Conservation (phyloP, 148 eudicot species). For the Fagopyrum homotropicum region DNA sequence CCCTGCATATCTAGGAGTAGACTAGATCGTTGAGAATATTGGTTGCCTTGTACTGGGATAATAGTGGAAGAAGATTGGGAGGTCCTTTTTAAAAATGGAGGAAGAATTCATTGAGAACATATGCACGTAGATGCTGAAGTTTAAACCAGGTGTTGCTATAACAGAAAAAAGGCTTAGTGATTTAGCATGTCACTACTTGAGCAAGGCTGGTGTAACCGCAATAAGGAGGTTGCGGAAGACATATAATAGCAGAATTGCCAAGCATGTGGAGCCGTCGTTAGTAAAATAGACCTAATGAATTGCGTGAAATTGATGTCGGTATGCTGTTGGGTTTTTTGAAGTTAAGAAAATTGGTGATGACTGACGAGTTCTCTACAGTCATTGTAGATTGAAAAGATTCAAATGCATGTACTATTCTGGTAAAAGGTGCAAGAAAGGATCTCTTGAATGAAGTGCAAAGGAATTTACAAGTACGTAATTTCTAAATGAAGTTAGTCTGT, state of each 20-base stretch:
- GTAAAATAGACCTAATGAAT: conserved; percentile 87
- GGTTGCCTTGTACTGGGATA: conserved; percentile 37
- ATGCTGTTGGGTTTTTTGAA: conserved; percentile 88
- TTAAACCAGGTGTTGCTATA: conserved; percentile 80
- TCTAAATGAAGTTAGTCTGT: not conserved
- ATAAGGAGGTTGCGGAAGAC: conserved; percentile 89
- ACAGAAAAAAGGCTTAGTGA: conserved; percentile 94
- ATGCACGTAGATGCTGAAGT: conserved; percentile 69
- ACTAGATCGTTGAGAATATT: too few relatives aligned
- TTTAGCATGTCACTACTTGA: conserved; percentile 81
- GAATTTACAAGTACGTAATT: conserved; percentile 64
- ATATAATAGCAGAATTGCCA: conserved; percentile 80
- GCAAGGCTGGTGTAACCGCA: conserved; percentile 97
- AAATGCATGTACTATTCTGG: conserved; percentile 80
- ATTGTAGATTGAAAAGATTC: conserved; percentile 85
- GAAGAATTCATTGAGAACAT: conserved; percentile 83
- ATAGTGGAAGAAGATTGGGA: conserved; percentile 91
- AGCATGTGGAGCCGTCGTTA: conserved; percentile 91
- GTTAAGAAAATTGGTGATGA: conserved; percentile 93
- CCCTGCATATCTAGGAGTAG: not conserved
- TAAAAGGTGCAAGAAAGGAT: conserved; percentile 93
- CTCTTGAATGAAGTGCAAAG: conserved; percentile 90
- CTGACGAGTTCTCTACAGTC: conserved; percentile 83
- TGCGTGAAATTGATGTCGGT: conserved; percentile 88
- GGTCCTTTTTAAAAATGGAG: conserved; percentile 73